phyloP scores from a whole-genome alignment of 2,329 filamentous ascomycete genomes.

The Fusarium sp. region DNA sequence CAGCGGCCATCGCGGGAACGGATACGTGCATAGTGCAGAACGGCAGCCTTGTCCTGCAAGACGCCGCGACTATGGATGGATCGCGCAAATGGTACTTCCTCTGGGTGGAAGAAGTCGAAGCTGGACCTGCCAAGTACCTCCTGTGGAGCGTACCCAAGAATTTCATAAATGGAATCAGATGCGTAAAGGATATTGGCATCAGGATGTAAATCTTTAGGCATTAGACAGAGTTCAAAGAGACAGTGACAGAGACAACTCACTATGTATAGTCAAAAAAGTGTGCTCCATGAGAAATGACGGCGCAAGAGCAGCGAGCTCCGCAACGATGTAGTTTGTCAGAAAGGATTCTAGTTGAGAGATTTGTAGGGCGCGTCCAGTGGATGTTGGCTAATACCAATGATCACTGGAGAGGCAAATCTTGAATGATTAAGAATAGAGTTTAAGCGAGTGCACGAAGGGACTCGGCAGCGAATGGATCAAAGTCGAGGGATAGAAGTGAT shows the following conservation, averaged over 20 bases:
- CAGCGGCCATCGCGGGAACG: slow-evolving; percentile 77
- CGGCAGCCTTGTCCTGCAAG: slow-evolving; percentile 85
- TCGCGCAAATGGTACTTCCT: slow-evolving; percentile 82
- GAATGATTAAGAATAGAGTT: slow-evolving; percentile 10
- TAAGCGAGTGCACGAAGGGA: slow-evolving; percentile 9
- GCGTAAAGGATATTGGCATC: slow-evolving; percentile 87
- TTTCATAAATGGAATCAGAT: slow-evolving; percentile 86
- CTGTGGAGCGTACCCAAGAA: slow-evolving; percentile 83
- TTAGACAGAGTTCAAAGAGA: slow-evolving; percentile 10
- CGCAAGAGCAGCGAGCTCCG: slow-evolving; percentile 38
- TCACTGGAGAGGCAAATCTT: slow-evolving; percentile 17
- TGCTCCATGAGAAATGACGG: slow-evolving; percentile 73
- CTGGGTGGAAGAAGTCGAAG: slow-evolving; percentile 89
- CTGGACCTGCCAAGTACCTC: slow-evolving; percentile 83
- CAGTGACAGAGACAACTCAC: slow-evolving; percentile 64
- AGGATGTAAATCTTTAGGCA: slow-evolving; percentile 71
- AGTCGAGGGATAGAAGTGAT: slow-evolving; percentile 27
- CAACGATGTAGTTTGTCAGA: slow-evolving; percentile 16
- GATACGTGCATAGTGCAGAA: slow-evolving; percentile 84
- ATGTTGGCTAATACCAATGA: slow-evolving; percentile 37
- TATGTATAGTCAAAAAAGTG: slow-evolving; percentile 93
- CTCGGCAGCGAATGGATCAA: slow-evolving; percentile 7
- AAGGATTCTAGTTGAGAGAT: slow-evolving; percentile 11
- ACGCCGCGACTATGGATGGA: slow-evolving; percentile 81
- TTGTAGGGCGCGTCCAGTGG: slow-evolving; percentile 8